Evolutionary conservation across 352 stramenopile species (phyloP).

Genomic region (Phytophthora idaei): DNA sequence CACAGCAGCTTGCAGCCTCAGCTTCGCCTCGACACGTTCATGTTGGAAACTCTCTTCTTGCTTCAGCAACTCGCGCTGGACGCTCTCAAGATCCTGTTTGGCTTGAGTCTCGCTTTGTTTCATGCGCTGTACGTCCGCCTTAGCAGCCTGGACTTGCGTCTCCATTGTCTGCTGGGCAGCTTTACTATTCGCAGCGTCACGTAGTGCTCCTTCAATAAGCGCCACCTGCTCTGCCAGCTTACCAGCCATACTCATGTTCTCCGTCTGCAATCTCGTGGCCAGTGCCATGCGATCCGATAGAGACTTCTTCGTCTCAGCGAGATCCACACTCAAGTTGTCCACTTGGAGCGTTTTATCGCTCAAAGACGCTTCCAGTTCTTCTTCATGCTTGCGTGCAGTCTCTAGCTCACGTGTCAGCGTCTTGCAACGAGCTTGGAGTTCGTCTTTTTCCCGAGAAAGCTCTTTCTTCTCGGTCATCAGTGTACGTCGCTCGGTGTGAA

Average conservation of each 20-base stretch:
- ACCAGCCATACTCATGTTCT: conserved; percentile 86
- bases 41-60: conserved; percentile 33
- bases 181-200: conserved; percentile 55
- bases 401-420: conserved; percentile 45
- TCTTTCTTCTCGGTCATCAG: conserved; percentile 37
- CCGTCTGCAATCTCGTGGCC: conserved; percentile 79
- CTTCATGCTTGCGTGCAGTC: conserved; percentile 41
- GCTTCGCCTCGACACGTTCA: conserved; percentile 41
- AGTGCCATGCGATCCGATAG: conserved; percentile 85
- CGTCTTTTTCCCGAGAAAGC: conserved; percentile 35
- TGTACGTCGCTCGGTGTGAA: conserved; percentile 45
- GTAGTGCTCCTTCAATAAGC: conserved; percentile 70
- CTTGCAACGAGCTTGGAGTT: conserved; percentile 37
- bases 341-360: conserved; percentile 63
- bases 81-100: conserved; percentile 51
- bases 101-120: conserved; percentile 35
- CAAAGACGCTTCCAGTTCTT: conserved; percentile 53
- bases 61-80: conserved; percentile 55
- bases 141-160: conserved; percentile 58
- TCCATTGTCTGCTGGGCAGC: conserved; percentile 53
- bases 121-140: conserved; percentile 55
- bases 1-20: conserved; percentile 47
- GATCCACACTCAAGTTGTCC: conserved; percentile 70
- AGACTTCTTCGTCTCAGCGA: conserved; percentile 83
- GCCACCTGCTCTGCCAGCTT: conserved; percentile 82